Percentiles rank a stretch among this genome's conserved stretches.
These are phyloP conservation scores for Picocystis sp. DNA, from an alignment of 163 green algal species.

Conservation along the genomic window DNA sequence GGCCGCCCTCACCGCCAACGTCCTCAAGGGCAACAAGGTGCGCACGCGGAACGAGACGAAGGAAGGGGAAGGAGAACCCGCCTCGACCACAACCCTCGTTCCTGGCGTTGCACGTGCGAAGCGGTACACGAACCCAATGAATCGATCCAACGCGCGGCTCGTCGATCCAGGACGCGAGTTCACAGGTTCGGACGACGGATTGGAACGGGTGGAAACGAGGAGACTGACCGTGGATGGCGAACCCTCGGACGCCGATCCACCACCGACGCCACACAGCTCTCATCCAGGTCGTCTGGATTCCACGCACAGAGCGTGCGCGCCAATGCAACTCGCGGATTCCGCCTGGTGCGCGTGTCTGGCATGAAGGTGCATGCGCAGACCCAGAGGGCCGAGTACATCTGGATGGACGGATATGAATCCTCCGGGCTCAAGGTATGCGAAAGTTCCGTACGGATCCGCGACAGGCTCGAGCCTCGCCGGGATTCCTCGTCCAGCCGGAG, in stretches of 20 bases:
- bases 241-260: not conserved
- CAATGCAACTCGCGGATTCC: not conserved
- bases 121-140: too few species aligned
- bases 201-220: not conserved
- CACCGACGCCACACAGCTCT: too few species aligned
- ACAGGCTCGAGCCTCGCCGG: too few species aligned
- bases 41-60: not conserved
- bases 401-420: slow-evolving; percentile 56
- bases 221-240: not conserved
- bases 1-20: slow-evolving; percentile 1
- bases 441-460: too few species aligned
- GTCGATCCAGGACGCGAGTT: too few species aligned
- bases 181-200: not conserved
- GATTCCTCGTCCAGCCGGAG: not conserved
- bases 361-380: slow-evolving; percentile 3
- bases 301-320: not conserved
- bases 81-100: not conserved
- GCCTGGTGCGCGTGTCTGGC: not conserved
- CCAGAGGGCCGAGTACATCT: slow-evolving; percentile 77
- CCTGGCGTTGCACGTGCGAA: too few species aligned
- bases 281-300: not conserved
- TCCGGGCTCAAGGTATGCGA: slow-evolving; percentile 25
- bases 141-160: too few species aligned
- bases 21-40: not conserved
- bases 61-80: not conserved